A percentile compares a stretch with the other conserved stretches of the same genome.
These are phyloP conservation scores for Glycine latifolia DNA, from an alignment of 306 rosid genomes.

Conservation along the genomic window DNA sequence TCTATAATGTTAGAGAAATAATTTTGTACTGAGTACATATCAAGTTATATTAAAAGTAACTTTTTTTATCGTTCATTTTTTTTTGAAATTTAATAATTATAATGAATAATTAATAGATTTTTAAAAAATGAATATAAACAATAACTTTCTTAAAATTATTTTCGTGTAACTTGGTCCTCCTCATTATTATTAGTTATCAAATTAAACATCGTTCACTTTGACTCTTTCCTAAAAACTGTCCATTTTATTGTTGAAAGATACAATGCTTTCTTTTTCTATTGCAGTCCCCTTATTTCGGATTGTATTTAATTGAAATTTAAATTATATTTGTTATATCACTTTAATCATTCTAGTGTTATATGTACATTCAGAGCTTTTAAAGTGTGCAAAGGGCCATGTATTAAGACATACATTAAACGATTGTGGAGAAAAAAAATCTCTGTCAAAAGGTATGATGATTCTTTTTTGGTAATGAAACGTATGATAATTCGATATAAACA, in stretches of 20 bases:
- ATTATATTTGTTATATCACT: background rate
- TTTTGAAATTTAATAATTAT: no score
- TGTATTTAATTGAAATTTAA: no score
- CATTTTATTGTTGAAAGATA: background rate
- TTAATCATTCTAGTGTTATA: background rate
- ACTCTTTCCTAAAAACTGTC: background rate
- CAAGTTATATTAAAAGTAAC: no score
- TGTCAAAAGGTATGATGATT: background rate
- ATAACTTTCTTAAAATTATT: no score
- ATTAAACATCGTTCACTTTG: background rate
- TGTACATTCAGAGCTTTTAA: background rate
- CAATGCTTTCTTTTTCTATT: background rate
- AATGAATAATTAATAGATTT: no score
- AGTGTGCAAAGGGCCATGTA: background rate
- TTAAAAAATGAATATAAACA: no score
- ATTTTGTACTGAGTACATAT: background rate
- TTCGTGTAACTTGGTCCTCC: no score
- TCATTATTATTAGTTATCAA: background rate
- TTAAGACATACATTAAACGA: background rate
- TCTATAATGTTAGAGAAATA: background rate
- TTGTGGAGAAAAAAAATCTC: background rate
- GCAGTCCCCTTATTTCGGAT: background rate
- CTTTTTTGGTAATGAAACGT: no score
- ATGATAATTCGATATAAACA: no score
- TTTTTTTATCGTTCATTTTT: no score